These are phyloP conservation scores for Alternaria infectoria DNA, from an alignment of 2,329 filamentous ascomycete species.

Conservation along the genomic window DNA sequence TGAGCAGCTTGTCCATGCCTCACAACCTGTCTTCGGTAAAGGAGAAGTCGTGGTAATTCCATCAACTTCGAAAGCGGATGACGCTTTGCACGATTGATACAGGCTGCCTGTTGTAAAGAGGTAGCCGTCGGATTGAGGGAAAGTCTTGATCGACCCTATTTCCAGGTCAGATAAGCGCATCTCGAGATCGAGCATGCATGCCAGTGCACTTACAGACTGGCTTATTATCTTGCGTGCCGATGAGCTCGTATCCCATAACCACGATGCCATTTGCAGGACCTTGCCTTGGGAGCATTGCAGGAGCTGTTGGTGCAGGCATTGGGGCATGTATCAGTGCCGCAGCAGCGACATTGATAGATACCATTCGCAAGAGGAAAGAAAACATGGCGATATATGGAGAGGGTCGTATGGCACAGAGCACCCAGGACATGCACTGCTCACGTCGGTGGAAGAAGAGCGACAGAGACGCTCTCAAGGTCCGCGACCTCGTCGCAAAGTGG, in stretches of 20 bases:
- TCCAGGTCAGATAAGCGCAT: background rate
- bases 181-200: background rate
- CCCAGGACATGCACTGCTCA: background rate
- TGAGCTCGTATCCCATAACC: background rate
- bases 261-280: background rate
- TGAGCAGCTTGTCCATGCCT: constrained; percentile 4
- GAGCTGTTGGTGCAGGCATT: background rate
- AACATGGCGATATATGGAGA: background rate
- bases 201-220: background rate
- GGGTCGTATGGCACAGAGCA: background rate
- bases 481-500: background rate
- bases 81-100: background rate
- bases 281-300: constrained; percentile 3
- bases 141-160: background rate
- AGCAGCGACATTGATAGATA: background rate
- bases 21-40: background rate
- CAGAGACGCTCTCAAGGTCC: background rate
- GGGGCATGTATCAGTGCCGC: background rate
- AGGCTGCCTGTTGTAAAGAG: background rate
- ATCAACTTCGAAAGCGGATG: background rate
- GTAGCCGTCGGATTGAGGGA: background rate
- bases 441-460: background rate
- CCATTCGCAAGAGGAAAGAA: background rate
- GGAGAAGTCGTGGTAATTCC: background rate
- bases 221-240: background rate